phyloP scores from a whole-genome alignment of 108 stramenopile species.

The Parietichytrium sp. region DNA sequence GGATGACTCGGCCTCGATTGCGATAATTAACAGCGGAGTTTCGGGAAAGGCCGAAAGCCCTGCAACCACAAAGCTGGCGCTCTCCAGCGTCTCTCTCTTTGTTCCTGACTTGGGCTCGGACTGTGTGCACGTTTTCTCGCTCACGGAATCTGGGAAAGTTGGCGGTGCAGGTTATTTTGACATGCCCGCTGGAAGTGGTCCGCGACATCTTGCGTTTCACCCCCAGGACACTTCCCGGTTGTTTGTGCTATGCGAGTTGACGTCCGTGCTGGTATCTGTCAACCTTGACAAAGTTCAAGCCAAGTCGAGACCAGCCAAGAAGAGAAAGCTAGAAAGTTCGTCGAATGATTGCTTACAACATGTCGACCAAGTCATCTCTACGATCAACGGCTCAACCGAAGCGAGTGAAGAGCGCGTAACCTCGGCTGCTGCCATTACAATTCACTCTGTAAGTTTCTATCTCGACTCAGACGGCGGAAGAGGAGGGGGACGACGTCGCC shows the following conservation, averaged over 20 bases:
- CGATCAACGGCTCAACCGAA: not conserved
- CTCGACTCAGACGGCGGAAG: too few species aligned
- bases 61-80: not conserved
- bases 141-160: not conserved
- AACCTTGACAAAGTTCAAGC: too few species aligned
- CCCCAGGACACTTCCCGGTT: not conserved
- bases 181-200: not conserved
- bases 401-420: not conserved
- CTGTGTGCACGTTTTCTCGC: not conserved
- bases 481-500: too few species aligned
- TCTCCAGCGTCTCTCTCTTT: too few species aligned
- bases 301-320: too few species aligned
- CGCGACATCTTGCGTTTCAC: not conserved
- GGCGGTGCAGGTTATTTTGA: not conserved
- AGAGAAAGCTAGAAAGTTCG: not conserved
- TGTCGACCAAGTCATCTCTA: not conserved
- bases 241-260: not conserved
- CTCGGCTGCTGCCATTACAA: not conserved
- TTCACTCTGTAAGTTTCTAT: too few species aligned
- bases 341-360: not conserved
- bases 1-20: too few species aligned
- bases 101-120: conserved; percentile 1
- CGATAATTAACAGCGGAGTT: too few species aligned
- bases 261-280: not conserved
- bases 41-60: too few species aligned